phyloP scores from a whole-genome alignment of 768 basidiomycete species.

The Mycena rebaudengoi region DNA sequence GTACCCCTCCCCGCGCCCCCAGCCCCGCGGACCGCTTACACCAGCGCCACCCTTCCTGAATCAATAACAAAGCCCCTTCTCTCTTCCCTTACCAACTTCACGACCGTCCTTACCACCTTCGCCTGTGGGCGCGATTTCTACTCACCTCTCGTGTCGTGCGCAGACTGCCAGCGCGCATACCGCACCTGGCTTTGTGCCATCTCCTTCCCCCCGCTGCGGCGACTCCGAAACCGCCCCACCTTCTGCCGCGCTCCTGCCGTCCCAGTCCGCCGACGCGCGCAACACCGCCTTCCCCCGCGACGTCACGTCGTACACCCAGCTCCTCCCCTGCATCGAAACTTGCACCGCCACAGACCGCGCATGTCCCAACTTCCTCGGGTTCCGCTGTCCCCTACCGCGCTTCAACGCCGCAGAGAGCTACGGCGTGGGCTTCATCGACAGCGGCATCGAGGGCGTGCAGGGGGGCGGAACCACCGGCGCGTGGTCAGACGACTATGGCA shows the following conservation, averaged over 20 bases:
- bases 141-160: constrained; percentile 80
- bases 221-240: constrained; percentile 43
- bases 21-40: constrained; percentile 51
- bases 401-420: constrained; percentile 78
- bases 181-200: constrained; percentile 80
- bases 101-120: constrained; percentile 72
- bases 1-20: constrained; percentile 69
- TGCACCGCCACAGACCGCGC: constrained; percentile 79
- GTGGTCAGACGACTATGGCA: constrained; percentile 74
- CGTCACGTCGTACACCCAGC: constrained; percentile 60
- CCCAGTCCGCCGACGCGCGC: constrained; percentile 40
- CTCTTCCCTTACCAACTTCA: constrained; percentile 76
- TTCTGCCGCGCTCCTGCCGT: constrained; percentile 34
- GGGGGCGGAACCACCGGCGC: constrained; percentile 60
- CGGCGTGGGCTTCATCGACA: constrained; percentile 79
- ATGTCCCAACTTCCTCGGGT: constrained; percentile 78
- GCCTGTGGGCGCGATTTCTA: constrained; percentile 85
- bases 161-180: constrained; percentile 78
- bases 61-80: constrained; percentile 60
- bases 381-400: constrained; percentile 67
- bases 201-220: constrained; percentile 77
- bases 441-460: constrained; percentile 52
- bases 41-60: constrained; percentile 58
- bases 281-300: constrained; percentile 57
- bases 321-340: constrained; percentile 83